These are phyloP conservation scores for Camelina neglecta DNA, from an alignment of 345 rosid species.

Conservation along the genomic window DNA sequence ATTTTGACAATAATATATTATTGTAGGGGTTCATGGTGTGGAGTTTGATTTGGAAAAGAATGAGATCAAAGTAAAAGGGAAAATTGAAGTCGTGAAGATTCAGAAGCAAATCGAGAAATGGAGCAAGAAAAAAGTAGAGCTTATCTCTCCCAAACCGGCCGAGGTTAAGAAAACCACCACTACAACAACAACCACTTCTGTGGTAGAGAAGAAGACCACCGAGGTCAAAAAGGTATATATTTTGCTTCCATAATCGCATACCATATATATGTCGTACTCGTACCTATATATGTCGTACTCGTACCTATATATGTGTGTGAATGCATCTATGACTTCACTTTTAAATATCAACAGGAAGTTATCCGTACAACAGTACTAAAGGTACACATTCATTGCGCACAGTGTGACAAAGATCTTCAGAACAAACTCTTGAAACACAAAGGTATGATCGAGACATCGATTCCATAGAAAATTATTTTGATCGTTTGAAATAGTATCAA, in stretches of 20 bases:
- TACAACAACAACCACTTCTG: constrained; percentile 37
- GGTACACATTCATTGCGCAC: constrained; percentile 75
- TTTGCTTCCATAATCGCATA: not conserved
- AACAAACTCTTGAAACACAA: constrained; percentile 59
- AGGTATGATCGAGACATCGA: constrained; percentile 48
- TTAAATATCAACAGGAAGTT: constrained; percentile 44
- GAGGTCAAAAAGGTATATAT: constrained; percentile 55
- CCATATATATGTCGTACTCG: not conserved
- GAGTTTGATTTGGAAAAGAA: constrained; percentile 60
- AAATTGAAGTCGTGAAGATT: constrained; percentile 56
- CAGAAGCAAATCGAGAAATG: constrained; percentile 65
- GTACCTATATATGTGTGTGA: not conserved
- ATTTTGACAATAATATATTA: not conserved
- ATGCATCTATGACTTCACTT: too few relatives aligned
- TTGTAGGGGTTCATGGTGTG: constrained; percentile 70
- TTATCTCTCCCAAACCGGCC: constrained; percentile 60
- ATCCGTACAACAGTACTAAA: constrained; percentile 57
- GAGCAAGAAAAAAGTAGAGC: constrained; percentile 70
- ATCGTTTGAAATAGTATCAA: not conserved
- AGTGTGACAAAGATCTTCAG: constrained; percentile 71
- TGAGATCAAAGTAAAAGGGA: constrained; percentile 80
- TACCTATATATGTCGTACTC: not conserved
- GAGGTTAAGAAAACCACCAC: constrained; percentile 42
- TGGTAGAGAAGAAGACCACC: constrained; percentile 45
- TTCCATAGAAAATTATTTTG: not conserved